Percentiles rank a stretch among this genome's conserved stretches.
Evolutionary conservation across 768 basidiomycete species (phyloP).

Genomic region (Pisolithus tinctorius): DNA sequence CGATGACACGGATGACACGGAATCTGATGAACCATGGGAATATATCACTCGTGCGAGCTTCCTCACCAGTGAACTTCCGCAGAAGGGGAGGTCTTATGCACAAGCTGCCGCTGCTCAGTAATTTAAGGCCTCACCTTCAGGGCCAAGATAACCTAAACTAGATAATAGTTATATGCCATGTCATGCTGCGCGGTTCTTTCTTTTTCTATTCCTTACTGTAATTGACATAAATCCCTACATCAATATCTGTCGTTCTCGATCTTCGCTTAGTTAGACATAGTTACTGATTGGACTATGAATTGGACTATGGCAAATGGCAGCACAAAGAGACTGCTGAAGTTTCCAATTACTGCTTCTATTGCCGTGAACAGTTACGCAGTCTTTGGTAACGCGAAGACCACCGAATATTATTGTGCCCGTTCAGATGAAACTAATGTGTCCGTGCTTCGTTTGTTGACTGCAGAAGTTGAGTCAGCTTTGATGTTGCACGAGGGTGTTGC

Average conservation of each 20-base stretch:
- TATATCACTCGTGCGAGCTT: conserved; percentile 24
- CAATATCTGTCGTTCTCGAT: neutral
- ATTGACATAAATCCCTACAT: neutral
- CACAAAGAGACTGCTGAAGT: too few species aligned
- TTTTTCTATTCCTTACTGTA: neutral
- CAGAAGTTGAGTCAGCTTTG: conserved; percentile 95
- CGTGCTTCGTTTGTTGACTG: conserved; percentile 93
- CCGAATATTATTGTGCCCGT: neutral
- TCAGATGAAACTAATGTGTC: conserved; percentile 96
- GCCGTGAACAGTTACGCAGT: neutral
- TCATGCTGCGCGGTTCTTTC: neutral
- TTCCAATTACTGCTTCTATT: too few species aligned
- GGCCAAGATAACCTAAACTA: neutral
- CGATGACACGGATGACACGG: conserved; percentile 11
- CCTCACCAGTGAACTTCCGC: conserved; percentile 18
- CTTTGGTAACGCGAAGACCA: conserved; percentile 1
- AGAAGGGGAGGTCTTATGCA: conserved; percentile 25
- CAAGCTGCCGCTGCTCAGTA: conserved; percentile 12
- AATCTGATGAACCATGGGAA: conserved; percentile 26
- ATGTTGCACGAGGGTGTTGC: conserved; percentile 94
- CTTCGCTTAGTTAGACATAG: neutral
- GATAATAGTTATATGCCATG: neutral
- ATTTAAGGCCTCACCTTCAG: neutral
- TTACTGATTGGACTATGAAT: neutral
- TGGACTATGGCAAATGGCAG: too few species aligned